These are phyloP conservation scores for Lizanozyma gosingica DNA, from an alignment of 1,139 yeast genomes.

Conservation along the genomic window DNA sequence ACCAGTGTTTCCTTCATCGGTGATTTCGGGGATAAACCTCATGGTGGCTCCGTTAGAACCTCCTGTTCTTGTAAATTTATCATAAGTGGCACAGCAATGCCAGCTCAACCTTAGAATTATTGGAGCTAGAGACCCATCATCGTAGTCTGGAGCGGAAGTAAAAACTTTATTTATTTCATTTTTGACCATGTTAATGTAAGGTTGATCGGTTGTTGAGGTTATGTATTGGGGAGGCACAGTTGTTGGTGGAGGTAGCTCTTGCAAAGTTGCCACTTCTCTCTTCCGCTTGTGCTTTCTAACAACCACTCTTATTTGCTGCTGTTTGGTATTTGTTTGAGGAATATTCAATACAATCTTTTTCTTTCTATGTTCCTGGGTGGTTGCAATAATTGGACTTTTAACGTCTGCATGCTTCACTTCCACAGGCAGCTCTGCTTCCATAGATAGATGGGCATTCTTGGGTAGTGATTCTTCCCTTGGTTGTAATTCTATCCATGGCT, in stretches of 20 bases:
- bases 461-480: neutral
- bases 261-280: neutral
- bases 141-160: slow-evolving; percentile 20
- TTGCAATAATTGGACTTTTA: neutral
- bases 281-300: neutral
- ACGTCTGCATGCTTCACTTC: neutral
- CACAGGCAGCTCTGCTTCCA: neutral
- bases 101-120: slow-evolving; percentile 56
- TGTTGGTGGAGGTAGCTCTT: neutral
- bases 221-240: neutral
- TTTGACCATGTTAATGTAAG: neutral
- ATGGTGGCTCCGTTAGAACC: slow-evolving; percentile 67
- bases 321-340: neutral
- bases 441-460: too few relatives aligned
- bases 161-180: slow-evolving; percentile 2
- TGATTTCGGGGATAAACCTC: slow-evolving; percentile 43
- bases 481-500: too few relatives aligned
- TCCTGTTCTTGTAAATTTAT: slow-evolving; percentile 44
- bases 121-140: slow-evolving; percentile 64
- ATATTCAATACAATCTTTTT: neutral
- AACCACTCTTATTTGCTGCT: neutral
- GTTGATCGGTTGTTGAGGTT: neutral
- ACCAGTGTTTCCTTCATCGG: slow-evolving; percentile 51
- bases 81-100: slow-evolving; percentile 67
- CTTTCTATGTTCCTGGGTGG: neutral